A percentile compares a stretch with the other conserved stretches of the same genome.
phyloP scores from a whole-genome alignment of 1,284 basidiomycete species.

The Flammula alnicola region DNA sequence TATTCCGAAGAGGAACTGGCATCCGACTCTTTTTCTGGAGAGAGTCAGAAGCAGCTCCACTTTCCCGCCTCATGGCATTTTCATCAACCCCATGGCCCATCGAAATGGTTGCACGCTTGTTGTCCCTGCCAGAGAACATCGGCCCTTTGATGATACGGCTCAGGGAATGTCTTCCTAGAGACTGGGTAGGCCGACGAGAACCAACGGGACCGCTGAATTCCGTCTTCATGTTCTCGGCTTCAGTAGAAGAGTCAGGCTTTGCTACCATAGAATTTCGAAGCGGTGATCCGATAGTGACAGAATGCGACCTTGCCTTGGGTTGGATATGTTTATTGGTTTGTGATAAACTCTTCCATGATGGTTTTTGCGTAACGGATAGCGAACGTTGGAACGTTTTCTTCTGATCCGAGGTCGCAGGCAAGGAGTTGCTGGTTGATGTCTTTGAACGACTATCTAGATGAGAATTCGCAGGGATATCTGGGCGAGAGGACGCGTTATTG shows the following conservation, averaged over 20 bases:
- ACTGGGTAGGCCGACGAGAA: constrained; percentile 12
- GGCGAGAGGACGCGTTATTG: neutral
- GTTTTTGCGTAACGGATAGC: constrained; percentile 2
- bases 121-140: constrained; percentile 32
- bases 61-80: constrained; percentile 32
- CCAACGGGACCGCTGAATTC: neutral
- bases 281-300: neutral
- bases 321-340: constrained; percentile 1
- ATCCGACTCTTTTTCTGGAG: constrained; percentile 43
- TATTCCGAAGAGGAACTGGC: constrained; percentile 49
- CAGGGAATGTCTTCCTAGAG: constrained; percentile 35
- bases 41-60: constrained; percentile 14
- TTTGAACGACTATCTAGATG: neutral
- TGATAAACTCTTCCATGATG: constrained; percentile 9
- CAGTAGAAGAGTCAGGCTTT: neutral
- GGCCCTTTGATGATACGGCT: constrained; percentile 32
- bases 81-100: constrained; percentile 35
- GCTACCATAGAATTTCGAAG: neutral
- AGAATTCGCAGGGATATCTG: neutral
- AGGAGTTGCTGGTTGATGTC: neutral
- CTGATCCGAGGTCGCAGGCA: neutral
- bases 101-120: constrained; percentile 26
- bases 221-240: neutral
- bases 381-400: constrained; percentile 10
- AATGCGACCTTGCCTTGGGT: constrained; percentile 3